Evolutionary conservation across 2,329 filamentous ascomycete species (phyloP).

Genomic region (Aspergillus sp.): DNA sequence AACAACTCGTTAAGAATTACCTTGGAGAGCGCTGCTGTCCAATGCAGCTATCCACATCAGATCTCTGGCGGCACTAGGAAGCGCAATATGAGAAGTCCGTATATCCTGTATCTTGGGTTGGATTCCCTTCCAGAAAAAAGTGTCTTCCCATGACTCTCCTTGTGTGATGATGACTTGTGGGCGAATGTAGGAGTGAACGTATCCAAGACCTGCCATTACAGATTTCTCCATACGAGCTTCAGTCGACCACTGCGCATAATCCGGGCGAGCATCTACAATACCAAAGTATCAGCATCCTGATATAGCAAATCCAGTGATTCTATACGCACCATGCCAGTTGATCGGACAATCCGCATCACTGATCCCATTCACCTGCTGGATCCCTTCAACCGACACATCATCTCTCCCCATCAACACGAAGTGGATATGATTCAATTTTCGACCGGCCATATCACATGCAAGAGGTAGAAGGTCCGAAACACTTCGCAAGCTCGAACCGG

Average conservation of each 20-base stretch:
- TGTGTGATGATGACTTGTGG: slow-evolving; percentile 75
- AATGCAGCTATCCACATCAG: slow-evolving; percentile 74
- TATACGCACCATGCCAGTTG: slow-evolving; percentile 48
- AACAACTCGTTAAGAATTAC: slow-evolving; percentile 37
- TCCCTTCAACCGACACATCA: slow-evolving; percentile 62
- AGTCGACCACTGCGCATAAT: slow-evolving; percentile 65
- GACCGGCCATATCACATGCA: slow-evolving; percentile 77
- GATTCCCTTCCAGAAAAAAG: slow-evolving; percentile 61
- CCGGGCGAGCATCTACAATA: slow-evolving; percentile 64
- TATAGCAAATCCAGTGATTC: slow-evolving; percentile 36
- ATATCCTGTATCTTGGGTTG: slow-evolving; percentile 50
- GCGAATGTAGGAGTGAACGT: slow-evolving; percentile 69
- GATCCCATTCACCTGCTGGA: slow-evolving; percentile 77
- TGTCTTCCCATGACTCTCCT: slow-evolving; percentile 60
- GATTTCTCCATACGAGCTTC: slow-evolving; percentile 64
- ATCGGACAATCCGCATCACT: slow-evolving; percentile 62
- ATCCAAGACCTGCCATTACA: slow-evolving; percentile 60
- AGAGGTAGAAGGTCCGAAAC: slow-evolving; percentile 69
- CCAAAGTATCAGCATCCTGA: slow-evolving; percentile 18
- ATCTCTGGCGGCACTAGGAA: slow-evolving; percentile 61
- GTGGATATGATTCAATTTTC: slow-evolving; percentile 70
- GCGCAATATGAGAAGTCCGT: slow-evolving; percentile 64
- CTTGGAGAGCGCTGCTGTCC: slow-evolving; percentile 64
- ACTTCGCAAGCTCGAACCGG: slow-evolving; percentile 68
- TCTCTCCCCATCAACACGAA: slow-evolving; percentile 73